Conservation (phyloP, 2,329 filamentous ascomycete species). For the Stachybotrys chartarum region DNA sequence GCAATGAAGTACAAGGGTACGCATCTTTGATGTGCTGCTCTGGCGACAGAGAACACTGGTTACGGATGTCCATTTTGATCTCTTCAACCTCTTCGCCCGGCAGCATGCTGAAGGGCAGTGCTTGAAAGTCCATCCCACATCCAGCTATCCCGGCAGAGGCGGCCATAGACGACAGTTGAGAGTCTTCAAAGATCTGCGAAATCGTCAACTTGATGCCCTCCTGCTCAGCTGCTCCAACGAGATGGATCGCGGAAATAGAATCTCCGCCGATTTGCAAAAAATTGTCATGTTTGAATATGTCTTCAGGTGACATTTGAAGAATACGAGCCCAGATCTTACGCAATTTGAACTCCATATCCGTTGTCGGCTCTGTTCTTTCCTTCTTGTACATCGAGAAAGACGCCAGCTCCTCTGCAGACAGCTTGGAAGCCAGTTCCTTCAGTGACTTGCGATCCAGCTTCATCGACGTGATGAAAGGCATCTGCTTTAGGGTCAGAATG, state of each 20-base stretch:
- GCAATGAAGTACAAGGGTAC: slow-evolving; percentile 7
- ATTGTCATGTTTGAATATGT: slow-evolving; percentile 23
- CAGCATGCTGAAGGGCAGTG: not conserved
- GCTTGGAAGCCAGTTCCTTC: not conserved
- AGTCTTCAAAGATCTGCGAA: slow-evolving; percentile 30
- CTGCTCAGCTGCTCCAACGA: slow-evolving; percentile 30
- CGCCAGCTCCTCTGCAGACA: slow-evolving; percentile 4
- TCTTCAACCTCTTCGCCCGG: not conserved
- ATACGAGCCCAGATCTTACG: slow-evolving; percentile 24
- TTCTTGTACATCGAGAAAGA: not conserved
- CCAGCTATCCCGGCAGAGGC: slow-evolving; percentile 1
- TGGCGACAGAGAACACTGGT: not conserved
- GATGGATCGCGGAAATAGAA: slow-evolving; percentile 37
- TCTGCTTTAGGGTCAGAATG: slow-evolving; percentile 5
- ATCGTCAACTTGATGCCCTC: slow-evolving; percentile 29
- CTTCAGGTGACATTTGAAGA: slow-evolving; percentile 17
- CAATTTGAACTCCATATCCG: slow-evolving; percentile 24
- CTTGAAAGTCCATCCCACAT: not conserved
- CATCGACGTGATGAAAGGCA: slow-evolving; percentile 9
- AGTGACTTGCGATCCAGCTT: slow-evolving; percentile 9
- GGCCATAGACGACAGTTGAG: slow-evolving; percentile 34
- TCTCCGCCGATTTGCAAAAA: slow-evolving; percentile 38
- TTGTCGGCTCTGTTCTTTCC: slow-evolving; percentile 15
- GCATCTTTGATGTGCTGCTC: slow-evolving; percentile 4
- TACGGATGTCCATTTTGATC: not conserved